These are phyloP conservation scores for Acrocalymma vagum DNA, from an alignment of 2,329 filamentous ascomycete species.

Conservation along the genomic window DNA sequence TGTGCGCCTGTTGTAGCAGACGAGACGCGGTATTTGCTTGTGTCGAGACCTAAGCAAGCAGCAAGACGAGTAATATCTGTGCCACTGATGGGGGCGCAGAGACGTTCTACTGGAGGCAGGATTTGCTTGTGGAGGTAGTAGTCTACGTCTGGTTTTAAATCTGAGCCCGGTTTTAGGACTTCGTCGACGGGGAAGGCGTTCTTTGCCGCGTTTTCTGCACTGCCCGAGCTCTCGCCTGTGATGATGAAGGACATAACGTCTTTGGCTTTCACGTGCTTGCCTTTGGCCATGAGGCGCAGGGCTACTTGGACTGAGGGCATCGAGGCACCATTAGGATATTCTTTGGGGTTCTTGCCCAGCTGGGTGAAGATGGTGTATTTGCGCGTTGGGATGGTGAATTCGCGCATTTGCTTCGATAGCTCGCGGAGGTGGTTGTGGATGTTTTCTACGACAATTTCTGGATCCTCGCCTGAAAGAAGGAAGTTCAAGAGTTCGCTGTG, in stretches of 20 bases:
- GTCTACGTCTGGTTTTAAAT: conserved; percentile 87
- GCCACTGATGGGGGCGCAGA: conserved; percentile 93
- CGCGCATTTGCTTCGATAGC: conserved; percentile 85
- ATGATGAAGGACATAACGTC: conserved; percentile 98
- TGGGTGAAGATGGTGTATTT: conserved; percentile 99
- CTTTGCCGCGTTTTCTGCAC: conserved; percentile 77
- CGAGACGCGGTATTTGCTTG: conserved; percentile 82
- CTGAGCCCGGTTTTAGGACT: conserved; percentile 78
- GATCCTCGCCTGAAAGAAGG: conserved; percentile 91
- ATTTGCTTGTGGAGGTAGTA: conserved; percentile 99
- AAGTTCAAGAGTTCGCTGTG: conserved; percentile 82
- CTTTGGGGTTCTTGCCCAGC: conserved; percentile 90
- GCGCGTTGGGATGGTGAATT: conserved; percentile 74
- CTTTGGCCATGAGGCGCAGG: conserved; percentile 83
- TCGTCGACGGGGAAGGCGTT: conserved; percentile 89
- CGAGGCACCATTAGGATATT: conserved; percentile 91
- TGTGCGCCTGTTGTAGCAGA: conserved; percentile 61
- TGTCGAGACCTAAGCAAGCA: conserved; percentile 91
- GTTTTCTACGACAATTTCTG: conserved; percentile 84
- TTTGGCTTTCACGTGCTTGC: conserved; percentile 88
- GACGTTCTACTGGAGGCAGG: conserved; percentile 94
- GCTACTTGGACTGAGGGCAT: conserved; percentile 99
- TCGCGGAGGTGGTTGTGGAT: conserved; percentile 94
- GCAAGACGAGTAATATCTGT: conserved; percentile 91
- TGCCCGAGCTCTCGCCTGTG: conserved; percentile 72